These are phyloP conservation scores for Colletotrichum euphorbiae DNA, from an alignment of 2,329 filamentous ascomycete genomes.

Conservation along the genomic window DNA sequence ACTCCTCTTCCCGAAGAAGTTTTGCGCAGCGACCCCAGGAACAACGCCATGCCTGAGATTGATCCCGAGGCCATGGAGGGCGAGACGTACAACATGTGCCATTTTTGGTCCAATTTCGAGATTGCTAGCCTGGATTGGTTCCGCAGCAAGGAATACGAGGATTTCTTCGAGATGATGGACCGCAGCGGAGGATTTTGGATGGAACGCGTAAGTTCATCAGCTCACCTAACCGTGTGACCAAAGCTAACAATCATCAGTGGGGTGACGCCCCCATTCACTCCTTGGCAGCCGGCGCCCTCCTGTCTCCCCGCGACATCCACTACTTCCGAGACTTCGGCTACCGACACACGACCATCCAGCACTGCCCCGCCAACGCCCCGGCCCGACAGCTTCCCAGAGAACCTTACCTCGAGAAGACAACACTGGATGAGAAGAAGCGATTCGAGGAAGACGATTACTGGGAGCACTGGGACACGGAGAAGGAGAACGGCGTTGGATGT, in stretches of 20 bases:
- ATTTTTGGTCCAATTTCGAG: slow-evolving; percentile 99
- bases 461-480: slow-evolving; percentile 85
- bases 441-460: slow-evolving; percentile 96
- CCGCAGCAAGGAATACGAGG: slow-evolving; percentile 95
- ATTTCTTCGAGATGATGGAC: slow-evolving; percentile 99
- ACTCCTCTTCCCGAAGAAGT: slow-evolving; percentile 84
- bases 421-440: slow-evolving; percentile 82
- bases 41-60: slow-evolving; percentile 79
- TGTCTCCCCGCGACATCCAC: slow-evolving; percentile 86
- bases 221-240: neutral
- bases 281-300: slow-evolving; percentile 88
- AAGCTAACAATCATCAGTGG: slow-evolving; percentile 75
- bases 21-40: slow-evolving; percentile 78
- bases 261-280: slow-evolving; percentile 99
- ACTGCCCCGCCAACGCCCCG: slow-evolving; percentile 96
- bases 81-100: slow-evolving; percentile 99
- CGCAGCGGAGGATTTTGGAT: slow-evolving; percentile 98
- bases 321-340: slow-evolving; percentile 99
- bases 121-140: slow-evolving; percentile 96
- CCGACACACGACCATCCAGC: slow-evolving; percentile 97
- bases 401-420: slow-evolving; percentile 86
- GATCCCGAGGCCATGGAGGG: slow-evolving; percentile 96
- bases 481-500: slow-evolving; percentile 97
- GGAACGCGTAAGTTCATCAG: slow-evolving; percentile 79
- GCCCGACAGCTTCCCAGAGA: slow-evolving; percentile 83